phyloP scores from a whole-genome alignment of 2,329 filamentous ascomycete species.

The Curvularia sp. region DNA sequence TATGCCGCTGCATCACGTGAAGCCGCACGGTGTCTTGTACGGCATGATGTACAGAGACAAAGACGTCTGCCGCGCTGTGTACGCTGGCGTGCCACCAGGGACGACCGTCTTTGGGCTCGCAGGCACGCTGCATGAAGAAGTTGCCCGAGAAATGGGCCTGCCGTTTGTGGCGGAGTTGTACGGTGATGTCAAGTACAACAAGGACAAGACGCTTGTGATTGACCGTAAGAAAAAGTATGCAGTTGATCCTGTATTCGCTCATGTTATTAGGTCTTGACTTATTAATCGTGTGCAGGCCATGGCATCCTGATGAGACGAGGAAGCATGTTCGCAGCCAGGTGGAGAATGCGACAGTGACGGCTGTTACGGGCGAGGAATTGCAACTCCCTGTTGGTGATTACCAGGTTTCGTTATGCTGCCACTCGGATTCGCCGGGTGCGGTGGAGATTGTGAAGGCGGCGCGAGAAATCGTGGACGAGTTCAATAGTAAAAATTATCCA shows the following conservation, averaged over 20 bases:
- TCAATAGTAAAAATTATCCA: conserved; percentile 42
- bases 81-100: conserved; percentile 59
- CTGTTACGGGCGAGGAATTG: conserved; percentile 53
- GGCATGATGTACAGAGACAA: conserved; percentile 63
- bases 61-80: conserved; percentile 61
- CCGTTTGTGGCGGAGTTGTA: conserved; percentile 63
- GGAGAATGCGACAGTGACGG: conserved; percentile 50
- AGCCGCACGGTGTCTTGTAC: conserved; percentile 67
- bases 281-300: conserved; percentile 38
- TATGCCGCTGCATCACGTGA: conserved; percentile 66
- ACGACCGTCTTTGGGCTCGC: conserved; percentile 62
- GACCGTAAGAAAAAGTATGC: conserved; percentile 64
- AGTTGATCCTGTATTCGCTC: not conserved
- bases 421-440: conserved; percentile 55
- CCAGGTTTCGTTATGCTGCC: conserved; percentile 54
- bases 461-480: conserved; percentile 52
- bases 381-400: conserved; percentile 53
- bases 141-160: conserved; percentile 60
- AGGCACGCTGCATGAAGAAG: conserved; percentile 62
- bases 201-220: conserved; percentile 60
- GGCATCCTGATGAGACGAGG: conserved; percentile 52
- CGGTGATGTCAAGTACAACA: conserved; percentile 63
- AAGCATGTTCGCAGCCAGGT: conserved; percentile 52
- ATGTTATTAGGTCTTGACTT: not conserved
- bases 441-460: conserved; percentile 55